Evolutionary conservation across 345 rosid species (phyloP).

Genomic region (Psidium guajava): DNA sequence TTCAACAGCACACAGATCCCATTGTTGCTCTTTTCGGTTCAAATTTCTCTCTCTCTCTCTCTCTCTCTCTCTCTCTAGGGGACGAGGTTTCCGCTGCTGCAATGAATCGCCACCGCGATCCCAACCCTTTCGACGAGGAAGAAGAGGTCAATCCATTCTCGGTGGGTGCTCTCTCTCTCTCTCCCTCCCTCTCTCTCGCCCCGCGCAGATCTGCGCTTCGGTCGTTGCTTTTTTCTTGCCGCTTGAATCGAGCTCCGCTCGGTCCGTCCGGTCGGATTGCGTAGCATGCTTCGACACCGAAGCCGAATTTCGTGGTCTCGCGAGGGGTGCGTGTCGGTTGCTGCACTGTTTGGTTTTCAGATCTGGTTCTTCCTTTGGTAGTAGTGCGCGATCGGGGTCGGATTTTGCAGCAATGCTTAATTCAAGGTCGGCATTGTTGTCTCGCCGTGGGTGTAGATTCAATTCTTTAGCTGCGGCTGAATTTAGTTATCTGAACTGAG

Average conservation of each 20-base stretch:
- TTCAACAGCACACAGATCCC: neutral
- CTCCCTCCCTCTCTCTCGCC: neutral
- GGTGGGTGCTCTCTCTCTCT: constrained; percentile 21
- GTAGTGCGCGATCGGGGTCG: neutral
- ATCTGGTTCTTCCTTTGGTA: neutral
- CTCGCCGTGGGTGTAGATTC: neutral
- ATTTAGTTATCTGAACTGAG: neutral
- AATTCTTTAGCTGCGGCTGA: neutral
- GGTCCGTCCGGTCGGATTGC: neutral
- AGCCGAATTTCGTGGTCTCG: neutral
- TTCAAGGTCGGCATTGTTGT: neutral
- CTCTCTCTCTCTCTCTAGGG: neutral
- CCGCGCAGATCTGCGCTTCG: constrained; percentile 18
- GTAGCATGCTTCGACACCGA: neutral
- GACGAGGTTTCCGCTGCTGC: neutral
- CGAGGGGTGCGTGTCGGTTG: neutral
- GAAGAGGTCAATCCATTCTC: constrained; percentile 96
- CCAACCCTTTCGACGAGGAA: constrained; percentile 91
- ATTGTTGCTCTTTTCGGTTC: neutral
- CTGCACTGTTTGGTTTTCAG: neutral
- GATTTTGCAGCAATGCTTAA: neutral
- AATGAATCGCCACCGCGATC: constrained; percentile 86
- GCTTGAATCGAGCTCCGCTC: neutral
- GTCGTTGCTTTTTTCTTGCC: neutral
- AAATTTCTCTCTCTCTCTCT: neutral